Percentiles rank a stretch among this genome's conserved stretches.
Conservation (phyloP, 352 stramenopile genomes). For the Phytophthora melonis region DNA sequence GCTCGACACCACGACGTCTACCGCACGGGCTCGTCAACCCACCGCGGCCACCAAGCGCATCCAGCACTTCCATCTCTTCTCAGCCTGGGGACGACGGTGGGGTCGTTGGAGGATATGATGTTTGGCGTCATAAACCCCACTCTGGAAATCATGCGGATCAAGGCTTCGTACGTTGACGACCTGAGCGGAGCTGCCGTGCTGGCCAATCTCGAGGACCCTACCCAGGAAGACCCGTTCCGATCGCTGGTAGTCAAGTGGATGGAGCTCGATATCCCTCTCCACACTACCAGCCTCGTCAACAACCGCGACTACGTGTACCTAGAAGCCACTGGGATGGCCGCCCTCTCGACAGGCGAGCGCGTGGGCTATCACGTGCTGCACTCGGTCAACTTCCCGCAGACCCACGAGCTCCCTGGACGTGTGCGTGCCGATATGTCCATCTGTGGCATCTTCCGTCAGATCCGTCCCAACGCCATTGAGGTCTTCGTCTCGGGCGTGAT, state of each 20-base stretch:
- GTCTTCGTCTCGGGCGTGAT: conserved; percentile 40
- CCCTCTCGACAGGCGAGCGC: conserved; percentile 37
- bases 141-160: conserved; percentile 47
- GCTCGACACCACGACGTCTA: conserved; percentile 38
- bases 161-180: conserved; percentile 46
- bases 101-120: conserved; percentile 48
- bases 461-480: conserved; percentile 38
- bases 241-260: conserved; percentile 51
- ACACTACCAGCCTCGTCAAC: conserved; percentile 39
- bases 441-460: conserved; percentile 49
- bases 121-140: conserved; percentile 45
- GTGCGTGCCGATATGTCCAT: conserved; percentile 45
- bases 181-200: conserved; percentile 39
- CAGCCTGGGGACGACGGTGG: conserved; percentile 34
- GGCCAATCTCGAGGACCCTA: conserved; percentile 38
- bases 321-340: conserved; percentile 43
- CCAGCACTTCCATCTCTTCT: conserved; percentile 34
- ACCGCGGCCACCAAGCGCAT: conserved; percentile 2
- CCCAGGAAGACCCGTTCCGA: conserved; percentile 28
- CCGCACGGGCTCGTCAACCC: conserved; percentile 6
- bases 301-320: conserved; percentile 60
- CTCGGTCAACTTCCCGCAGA: conserved; percentile 52
- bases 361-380: conserved; percentile 54
- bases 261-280: conserved; percentile 43
- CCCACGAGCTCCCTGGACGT: conserved; percentile 29